phyloP scores from a whole-genome alignment of 352 stramenopile species.

The Phytophthora chlamydospora region DNA sequence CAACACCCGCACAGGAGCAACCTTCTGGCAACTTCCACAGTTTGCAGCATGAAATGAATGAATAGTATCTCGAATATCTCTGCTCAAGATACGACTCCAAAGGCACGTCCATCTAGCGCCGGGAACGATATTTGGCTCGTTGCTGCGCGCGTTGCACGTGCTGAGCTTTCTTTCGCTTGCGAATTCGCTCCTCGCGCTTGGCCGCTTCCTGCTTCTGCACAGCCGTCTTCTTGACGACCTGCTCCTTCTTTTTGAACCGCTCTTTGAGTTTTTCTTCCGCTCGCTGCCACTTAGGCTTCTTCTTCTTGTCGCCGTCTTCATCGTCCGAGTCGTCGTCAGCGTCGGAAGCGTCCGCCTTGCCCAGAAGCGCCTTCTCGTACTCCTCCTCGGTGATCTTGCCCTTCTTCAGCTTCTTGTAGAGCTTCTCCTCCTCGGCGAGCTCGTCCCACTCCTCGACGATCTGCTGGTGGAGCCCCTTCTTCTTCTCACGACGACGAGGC shows the following conservation, averaged over 20 bases:
- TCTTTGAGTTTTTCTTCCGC: slow-evolving; percentile 77
- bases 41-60: slow-evolving; percentile 44
- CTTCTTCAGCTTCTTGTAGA: slow-evolving; percentile 97
- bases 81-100: slow-evolving; percentile 6
- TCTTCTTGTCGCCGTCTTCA: slow-evolving; percentile 39
- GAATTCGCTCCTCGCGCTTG: slow-evolving; percentile 85
- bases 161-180: slow-evolving; percentile 78
- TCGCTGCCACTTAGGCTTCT: slow-evolving; percentile 69
- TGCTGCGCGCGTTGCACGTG: slow-evolving; percentile 68
- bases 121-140: slow-evolving; percentile 52
- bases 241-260: slow-evolving; percentile 87
- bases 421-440: slow-evolving; percentile 96
- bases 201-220: slow-evolving; percentile 74
- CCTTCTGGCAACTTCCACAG: slow-evolving; percentile 55
- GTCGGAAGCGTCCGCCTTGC: slow-evolving; percentile 51
- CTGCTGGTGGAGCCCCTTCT: slow-evolving; percentile 95
- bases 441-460: slow-evolving; percentile 99
- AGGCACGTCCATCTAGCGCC: slow-evolving; percentile 25
- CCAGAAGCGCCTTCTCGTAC: slow-evolving; percentile 85
- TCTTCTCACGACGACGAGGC: slow-evolving; percentile 92
- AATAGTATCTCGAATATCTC: slow-evolving; percentile 32
- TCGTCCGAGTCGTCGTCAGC: slow-evolving; percentile 39
- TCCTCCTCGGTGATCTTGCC: slow-evolving; percentile 97
- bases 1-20: slow-evolving; percentile 60
- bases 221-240: slow-evolving; percentile 69